Percentiles rank a stretch among this genome's conserved stretches.
These are phyloP conservation scores for Penicillium sp. DNA, from an alignment of 2,329 filamentous ascomycete species.

Conservation along the genomic window DNA sequence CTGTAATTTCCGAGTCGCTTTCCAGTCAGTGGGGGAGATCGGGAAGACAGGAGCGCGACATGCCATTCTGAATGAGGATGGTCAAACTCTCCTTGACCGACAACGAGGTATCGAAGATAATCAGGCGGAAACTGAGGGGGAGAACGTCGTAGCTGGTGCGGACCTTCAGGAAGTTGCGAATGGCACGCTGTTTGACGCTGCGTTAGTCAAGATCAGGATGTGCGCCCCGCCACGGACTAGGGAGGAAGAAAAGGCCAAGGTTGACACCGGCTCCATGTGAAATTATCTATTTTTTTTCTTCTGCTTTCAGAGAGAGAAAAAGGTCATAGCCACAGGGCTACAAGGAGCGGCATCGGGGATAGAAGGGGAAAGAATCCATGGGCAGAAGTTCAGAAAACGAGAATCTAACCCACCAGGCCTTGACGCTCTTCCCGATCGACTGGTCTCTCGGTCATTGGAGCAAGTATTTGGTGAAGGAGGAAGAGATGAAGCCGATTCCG, in stretches of 20 bases:
- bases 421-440: constrained; percentile 47
- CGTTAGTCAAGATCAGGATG: constrained; percentile 27
- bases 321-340: constrained; percentile 3
- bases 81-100: constrained; percentile 95
- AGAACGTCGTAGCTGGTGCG: constrained; percentile 97
- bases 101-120: constrained; percentile 89
- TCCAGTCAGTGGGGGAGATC: constrained; percentile 14
- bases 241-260: constrained; percentile 11
- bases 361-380: constrained; percentile 3
- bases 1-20: constrained; percentile 48
- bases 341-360: constrained; percentile 5
- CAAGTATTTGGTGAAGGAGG: constrained; percentile 44
- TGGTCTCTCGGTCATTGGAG: constrained; percentile 42
- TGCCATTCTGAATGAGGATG: constrained; percentile 93
- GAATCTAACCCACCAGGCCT: constrained; percentile 47
- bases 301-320: too few species aligned
- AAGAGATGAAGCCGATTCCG: constrained; percentile 29
- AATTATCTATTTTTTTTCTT: too few species aligned
- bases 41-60: constrained; percentile 22
- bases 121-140: constrained; percentile 89
- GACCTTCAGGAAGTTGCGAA: constrained; percentile 92
- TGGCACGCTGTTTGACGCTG: constrained; percentile 60
- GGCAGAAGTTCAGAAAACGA: constrained; percentile 19
- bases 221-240: constrained; percentile 9
- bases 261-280: too few species aligned